phyloP scores from a whole-genome alignment of 1,139 yeast species.

The Candida neerlandica region DNA sequence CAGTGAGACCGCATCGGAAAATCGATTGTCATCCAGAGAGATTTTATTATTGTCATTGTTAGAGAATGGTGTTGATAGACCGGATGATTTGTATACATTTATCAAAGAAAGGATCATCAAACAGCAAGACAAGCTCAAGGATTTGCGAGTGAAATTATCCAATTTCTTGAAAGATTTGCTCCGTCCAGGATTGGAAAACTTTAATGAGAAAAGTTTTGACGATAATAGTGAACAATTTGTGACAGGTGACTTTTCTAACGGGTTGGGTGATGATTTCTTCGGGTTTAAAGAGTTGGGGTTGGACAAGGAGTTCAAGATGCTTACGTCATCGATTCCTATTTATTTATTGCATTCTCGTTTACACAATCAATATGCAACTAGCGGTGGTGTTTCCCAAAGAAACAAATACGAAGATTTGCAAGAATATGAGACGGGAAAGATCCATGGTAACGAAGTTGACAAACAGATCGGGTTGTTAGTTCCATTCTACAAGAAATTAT shows the following conservation, averaged over 20 bases:
- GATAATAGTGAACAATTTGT: constrained; percentile 93
- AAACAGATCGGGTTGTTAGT: constrained; percentile 59
- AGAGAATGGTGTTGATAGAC: constrained; percentile 84
- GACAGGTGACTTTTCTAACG: constrained; percentile 92
- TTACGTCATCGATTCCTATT: constrained; percentile 85
- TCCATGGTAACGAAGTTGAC: constrained; percentile 54
- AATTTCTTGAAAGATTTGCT: constrained; percentile 75
- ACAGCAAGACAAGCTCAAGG: constrained; percentile 69
- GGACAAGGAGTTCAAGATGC: constrained; percentile 88
- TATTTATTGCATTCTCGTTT: constrained; percentile 83
- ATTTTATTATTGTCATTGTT: constrained; percentile 62
- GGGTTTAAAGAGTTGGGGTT: constrained; percentile 94
- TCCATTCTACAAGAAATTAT: constrained; percentile 56
- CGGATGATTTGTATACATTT: constrained; percentile 74
- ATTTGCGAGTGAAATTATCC: constrained; percentile 69
- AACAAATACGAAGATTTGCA: constrained; percentile 66
- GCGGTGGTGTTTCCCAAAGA: constrained; percentile 48
- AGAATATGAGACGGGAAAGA: constrained; percentile 48
- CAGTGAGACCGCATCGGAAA: constrained; percentile 62
- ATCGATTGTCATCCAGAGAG: constrained; percentile 46
- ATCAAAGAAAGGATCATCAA: constrained; percentile 73
- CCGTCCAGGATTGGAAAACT: constrained; percentile 78
- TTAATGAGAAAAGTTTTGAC: constrained; percentile 74
- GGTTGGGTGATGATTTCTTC: constrained; percentile 93
- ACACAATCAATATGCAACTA: constrained; percentile 50